Evolutionary conservation across 2,329 filamentous ascomycete genomes (phyloP).

Genomic region (Sporothrix euskadiensis): DNA sequence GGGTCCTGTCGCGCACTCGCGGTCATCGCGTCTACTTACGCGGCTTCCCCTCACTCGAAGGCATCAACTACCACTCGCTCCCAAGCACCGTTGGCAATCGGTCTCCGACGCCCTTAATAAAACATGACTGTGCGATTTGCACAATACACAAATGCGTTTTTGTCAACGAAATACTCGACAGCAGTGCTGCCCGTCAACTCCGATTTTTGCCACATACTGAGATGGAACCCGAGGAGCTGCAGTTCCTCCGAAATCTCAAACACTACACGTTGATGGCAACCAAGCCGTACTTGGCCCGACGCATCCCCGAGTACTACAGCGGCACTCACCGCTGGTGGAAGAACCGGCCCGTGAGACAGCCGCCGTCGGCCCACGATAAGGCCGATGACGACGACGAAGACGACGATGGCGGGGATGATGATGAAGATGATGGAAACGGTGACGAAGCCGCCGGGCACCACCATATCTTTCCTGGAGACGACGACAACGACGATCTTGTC

Average conservation of each 20-base stretch:
- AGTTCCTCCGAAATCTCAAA: not conserved
- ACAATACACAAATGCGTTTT: constrained; percentile 33
- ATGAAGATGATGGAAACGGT: not conserved
- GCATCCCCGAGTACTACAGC: not conserved
- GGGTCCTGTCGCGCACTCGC: constrained; percentile 23
- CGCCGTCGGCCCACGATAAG: not conserved
- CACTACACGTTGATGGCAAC: not conserved
- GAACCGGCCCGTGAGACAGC: not conserved
- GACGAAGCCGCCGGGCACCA: not conserved
- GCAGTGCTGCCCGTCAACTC: not conserved
- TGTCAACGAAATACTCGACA: constrained; percentile 27
- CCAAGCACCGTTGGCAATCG: constrained; percentile 23
- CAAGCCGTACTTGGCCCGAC: not conserved
- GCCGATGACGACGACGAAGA: not conserved
- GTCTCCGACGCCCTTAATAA: not conserved
- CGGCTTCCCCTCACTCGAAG: constrained; percentile 27
- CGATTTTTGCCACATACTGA: not conserved
- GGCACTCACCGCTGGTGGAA: constrained; percentile 6
- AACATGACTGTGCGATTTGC: constrained; percentile 34
- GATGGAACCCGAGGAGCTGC: constrained; percentile 24
- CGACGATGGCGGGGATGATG: not conserved
- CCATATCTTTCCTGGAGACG: not conserved
- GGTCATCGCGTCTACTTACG: constrained; percentile 28
- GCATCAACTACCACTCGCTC: constrained; percentile 25
- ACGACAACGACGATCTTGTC: not conserved